Base-by-base conservation (phyloP, 1,284 basidiomycete genomes). In the Leccinum insigne region DNA sequence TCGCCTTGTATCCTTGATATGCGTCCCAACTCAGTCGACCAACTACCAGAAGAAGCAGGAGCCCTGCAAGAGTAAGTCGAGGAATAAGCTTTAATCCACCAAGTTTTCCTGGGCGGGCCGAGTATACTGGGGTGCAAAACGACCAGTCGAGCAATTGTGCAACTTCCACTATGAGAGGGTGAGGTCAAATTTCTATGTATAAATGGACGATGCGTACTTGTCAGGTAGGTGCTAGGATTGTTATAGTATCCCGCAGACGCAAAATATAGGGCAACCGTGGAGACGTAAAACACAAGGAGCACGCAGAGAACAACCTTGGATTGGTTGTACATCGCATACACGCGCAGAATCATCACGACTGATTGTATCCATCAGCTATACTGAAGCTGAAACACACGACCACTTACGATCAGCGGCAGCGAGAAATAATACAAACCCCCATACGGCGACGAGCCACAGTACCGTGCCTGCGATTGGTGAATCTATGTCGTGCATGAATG, bases 271-370 rank as follows among this genome's bases (percentile, higher is more conserved):
- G 63, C 5, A 5, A 73, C 29, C 14, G 63, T 66, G 6, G 58
- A 13, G 2, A 11, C 38, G 44, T 65, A 75, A 49, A 67, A n/a
- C 35, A 62, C 38, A 13, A 75, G 64, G 5, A 72, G 70, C 16
- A 65, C 21, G 6, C 64, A 62, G 14, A 72, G 40, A 21, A 73
- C 32, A 11, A 62, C 38, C 69, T 11, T 72, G 26, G 68, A 71
- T 63, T 52, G 61, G 38, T 60, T 32, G 63, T 75, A 75, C 64
- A 75, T 65, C 14, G 73, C 68, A 38, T 75, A 73, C 14, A 73
- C 62, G 2, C 73, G 70, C 9, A 72, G 42, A 54, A 72, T 72
- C 71, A 75, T 72, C 38, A 75, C 64, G 10, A 71, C 73, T 75
- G 42, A n/a, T 59, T 47, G 44, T 4, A 47, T 47, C 44, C 1